Conservation (phyloP, 371 early-diverging fungal species). For the Ordospora pajunii region DNA sequence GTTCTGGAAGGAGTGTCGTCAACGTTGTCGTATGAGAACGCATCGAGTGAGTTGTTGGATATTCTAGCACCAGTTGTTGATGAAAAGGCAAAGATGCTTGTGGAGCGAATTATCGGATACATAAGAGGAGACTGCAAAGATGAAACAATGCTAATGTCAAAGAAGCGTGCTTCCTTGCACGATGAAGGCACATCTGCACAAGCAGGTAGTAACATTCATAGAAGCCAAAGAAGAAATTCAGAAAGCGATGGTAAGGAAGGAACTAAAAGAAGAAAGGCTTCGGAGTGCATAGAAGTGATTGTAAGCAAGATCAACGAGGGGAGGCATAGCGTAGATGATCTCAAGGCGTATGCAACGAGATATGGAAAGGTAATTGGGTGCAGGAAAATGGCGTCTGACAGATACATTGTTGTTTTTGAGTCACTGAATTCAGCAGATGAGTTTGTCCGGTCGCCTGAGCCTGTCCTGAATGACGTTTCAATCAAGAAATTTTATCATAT, state of each 20-base stretch:
- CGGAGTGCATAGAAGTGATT: slow-evolving; percentile 36
- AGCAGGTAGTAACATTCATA: neutral
- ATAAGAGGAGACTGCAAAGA: slow-evolving; percentile 44
- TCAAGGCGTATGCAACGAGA: slow-evolving; percentile 26
- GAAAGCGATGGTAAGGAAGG: neutral
- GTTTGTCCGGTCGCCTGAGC: slow-evolving; percentile 7
- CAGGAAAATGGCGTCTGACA: slow-evolving; percentile 22
- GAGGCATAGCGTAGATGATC: neutral
- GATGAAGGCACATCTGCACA: neutral
- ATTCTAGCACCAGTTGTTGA: slow-evolving; percentile 40
- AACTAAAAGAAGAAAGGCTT: neutral
- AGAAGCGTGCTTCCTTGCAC: slow-evolving; percentile 32
- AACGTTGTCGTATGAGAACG: neutral
- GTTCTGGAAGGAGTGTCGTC: neutral
- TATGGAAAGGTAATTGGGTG: slow-evolving; percentile 27
- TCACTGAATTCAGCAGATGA: slow-evolving; percentile 13
- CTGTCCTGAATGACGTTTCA: slow-evolving; percentile 20
- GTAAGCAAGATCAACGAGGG: slow-evolving; percentile 36
- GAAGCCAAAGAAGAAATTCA: neutral
- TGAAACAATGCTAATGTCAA: slow-evolving; percentile 20
- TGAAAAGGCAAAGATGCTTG: slow-evolving; percentile 42
- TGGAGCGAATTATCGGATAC: slow-evolving; percentile 53
- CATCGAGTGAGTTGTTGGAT: slow-evolving; percentile 17
- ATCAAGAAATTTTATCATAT: slow-evolving; percentile 54
- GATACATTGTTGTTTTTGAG: slow-evolving; percentile 41